phyloP scores from a whole-genome alignment of 2,329 filamentous ascomycete genomes.

The Periconia macrospinosa region DNA sequence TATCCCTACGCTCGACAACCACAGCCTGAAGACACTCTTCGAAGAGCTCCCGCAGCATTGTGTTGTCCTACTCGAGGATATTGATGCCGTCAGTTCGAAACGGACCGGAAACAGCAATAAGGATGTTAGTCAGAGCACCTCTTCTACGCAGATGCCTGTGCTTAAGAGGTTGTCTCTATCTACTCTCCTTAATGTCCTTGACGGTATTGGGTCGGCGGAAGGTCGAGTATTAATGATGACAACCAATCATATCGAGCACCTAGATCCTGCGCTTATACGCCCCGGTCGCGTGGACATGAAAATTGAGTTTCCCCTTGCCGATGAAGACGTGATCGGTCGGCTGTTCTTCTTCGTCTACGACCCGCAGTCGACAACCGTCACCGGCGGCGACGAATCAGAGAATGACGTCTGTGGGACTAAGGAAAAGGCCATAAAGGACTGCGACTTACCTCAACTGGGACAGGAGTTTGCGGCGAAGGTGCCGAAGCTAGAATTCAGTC shows the following conservation, averaged over 20 bases:
- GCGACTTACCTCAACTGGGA: conserved; percentile 10
- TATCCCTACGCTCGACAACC: conserved; percentile 12
- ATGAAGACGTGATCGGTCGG: conserved; percentile 15
- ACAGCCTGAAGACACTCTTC: conserved; percentile 12
- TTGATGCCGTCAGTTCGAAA: conserved; percentile 11
- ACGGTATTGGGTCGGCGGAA: conserved; percentile 76
- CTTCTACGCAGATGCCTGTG: conserved; percentile 56
- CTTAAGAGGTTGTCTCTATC: conserved; percentile 66
- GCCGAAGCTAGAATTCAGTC: conserved; percentile 16
- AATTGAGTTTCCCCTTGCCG: conserved; percentile 54
- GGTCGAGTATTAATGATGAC: conserved; percentile 79
- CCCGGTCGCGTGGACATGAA: conserved; percentile 71
- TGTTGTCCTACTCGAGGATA: conserved; percentile 17
- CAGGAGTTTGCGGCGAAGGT: conserved; percentile 17
- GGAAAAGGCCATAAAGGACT: conserved; percentile 5
- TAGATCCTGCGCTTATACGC: conserved; percentile 72
- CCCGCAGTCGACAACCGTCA: not conserved
- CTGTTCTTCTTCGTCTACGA: conserved; percentile 16
- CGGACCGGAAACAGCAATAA: conserved; percentile 51
- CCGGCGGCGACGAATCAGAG: conserved; percentile 1
- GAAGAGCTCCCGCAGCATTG: conserved; percentile 13
- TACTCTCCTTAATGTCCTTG: conserved; percentile 77
- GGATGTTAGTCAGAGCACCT: conserved; percentile 1
- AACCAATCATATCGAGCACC: conserved; percentile 71
- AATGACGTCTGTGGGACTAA: conserved; percentile 1